Percentiles rank a stretch among this genome's conserved stretches.
phyloP scores from a whole-genome alignment of 2,329 filamentous ascomycete genomes.

The Pleochaeta shiraiana region DNA sequence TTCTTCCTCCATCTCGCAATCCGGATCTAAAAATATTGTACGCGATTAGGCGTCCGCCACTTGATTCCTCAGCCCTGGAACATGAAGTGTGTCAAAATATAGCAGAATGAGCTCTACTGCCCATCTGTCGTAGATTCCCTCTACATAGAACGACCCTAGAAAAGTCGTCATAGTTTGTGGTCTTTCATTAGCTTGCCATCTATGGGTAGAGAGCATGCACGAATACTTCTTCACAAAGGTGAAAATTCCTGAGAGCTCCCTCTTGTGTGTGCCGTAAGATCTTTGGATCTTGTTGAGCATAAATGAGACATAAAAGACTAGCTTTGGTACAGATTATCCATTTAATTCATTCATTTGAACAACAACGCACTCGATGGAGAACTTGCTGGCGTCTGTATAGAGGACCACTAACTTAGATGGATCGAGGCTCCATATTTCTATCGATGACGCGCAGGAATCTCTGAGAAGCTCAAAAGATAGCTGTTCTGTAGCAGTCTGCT shows the following conservation, averaged over 20 bases:
- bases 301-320: background rate
- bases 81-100: background rate
- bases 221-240: background rate
- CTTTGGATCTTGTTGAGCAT: background rate
- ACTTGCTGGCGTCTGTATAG: no score
- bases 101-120: background rate
- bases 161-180: background rate
- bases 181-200: no score
- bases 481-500: background rate
- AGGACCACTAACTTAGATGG: background rate
- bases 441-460: background rate
- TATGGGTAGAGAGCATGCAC: background rate
- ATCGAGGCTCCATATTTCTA: background rate
- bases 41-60: background rate
- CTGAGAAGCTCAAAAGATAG: background rate
- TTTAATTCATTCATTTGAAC: no score
- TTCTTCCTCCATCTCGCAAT: background rate
- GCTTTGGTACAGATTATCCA: no score
- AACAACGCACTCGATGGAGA: no score
- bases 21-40: background rate
- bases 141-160: background rate
- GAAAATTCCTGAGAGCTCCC: background rate
- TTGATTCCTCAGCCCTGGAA: background rate
- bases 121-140: background rate
- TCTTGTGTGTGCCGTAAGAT: background rate